phyloP scores from a whole-genome alignment of 805 yeast species.

The Saccharomyces jurei region DNA sequence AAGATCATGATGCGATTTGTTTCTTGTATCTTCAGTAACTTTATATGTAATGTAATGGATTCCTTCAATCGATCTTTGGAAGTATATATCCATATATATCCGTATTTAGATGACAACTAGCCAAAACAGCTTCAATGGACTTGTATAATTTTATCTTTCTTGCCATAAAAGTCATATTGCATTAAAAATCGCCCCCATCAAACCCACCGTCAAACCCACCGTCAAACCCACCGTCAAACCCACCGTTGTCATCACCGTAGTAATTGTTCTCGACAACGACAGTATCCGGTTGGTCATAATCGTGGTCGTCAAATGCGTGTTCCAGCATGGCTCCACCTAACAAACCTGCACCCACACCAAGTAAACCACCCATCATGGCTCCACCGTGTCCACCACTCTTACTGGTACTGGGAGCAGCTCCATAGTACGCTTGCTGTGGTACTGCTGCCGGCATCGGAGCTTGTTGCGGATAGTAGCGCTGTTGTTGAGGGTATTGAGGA shows the following conservation, averaged over 20 bases:
- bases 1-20: background rate
- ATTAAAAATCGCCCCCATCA: conserved; percentile 15
- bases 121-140: background rate
- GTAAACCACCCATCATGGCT: conserved; percentile 34
- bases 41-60: background rate
- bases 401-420: conserved; percentile 15
- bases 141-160: background rate
- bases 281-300: conserved; percentile 6
- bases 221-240: conserved; percentile 11
- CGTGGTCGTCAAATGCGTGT: conserved; percentile 32
- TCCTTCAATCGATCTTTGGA: background rate
- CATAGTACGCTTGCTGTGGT: conserved; percentile 17
- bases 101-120: background rate
- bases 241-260: conserved; percentile 28
- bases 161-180: background rate
- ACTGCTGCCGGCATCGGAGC: conserved; percentile 22
- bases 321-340: conserved; percentile 52
- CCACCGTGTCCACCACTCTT: conserved; percentile 27
- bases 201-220: conserved; percentile 23
- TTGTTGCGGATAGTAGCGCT: conserved; percentile 13
- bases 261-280: conserved; percentile 32
- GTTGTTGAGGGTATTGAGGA: conserved; percentile 17
- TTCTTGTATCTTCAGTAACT: background rate
- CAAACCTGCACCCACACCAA: conserved; percentile 53
- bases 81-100: background rate